Evolutionary conservation across 805 yeast species (phyloP), one percentile per base, ranked within the genome.

Genomic region (Lipomyces chichibuensis): DNA sequence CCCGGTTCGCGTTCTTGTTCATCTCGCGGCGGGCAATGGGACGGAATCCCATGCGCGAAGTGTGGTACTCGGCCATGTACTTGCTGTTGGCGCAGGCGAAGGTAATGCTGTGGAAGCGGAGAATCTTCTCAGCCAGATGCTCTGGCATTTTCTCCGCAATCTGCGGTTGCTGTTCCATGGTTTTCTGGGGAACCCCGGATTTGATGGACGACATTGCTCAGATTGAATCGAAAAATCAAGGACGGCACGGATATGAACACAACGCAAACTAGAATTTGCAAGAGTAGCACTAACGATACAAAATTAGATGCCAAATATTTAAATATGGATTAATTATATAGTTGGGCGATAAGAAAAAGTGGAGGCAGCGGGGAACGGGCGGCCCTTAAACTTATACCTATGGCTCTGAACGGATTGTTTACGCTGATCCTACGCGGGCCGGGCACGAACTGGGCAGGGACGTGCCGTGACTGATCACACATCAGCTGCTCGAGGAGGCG

Each of bases 11-110:
- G 0, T 89, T 90, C 1, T 88, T 88, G 74, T 89, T 95, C 57
- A 91, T 80, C 5, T 92, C 92, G 65, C 77, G 81, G 71, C 82
- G 84, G 1, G 92, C 95, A 51, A 87, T 75, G 49, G 83, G 84
- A 25, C 79, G 71, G 76, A 91, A 91, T 0, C 96, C 96, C 77
- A 86, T 83, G 6, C 84, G 77, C 17, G 80, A 73, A 57, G 84
- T 81, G 65, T 88, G 84, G 74, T 82, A 84, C 27, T 77, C 75
- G 0, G 96, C 88, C 57, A 57, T 32, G n/a, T 57, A 54, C 53
- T 32, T 54, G 23, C 64, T 52, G 60, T 64, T 60, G 32, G 35
- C 13, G n/a, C 43, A 20, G 37, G 63, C 63, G 35, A 46, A 55
- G 23, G 56, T 49, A 49, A 37, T 57, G 55, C 59, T 39, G 56